Conservation (phyloP, 176 grass and related monocot species). For the Rhynchospora pubera region DNA sequence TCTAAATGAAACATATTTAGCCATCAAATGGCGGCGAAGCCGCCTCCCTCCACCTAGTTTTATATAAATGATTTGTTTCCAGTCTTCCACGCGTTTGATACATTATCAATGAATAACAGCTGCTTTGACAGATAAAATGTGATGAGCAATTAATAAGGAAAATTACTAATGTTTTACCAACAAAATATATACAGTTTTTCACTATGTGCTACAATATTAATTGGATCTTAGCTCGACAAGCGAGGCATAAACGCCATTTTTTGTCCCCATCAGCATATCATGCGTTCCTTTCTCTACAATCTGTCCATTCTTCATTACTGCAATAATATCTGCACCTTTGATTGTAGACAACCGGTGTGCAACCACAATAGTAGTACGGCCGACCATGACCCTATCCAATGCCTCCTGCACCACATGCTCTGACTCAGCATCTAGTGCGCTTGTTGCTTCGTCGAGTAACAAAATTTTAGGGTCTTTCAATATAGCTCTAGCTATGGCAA, state of each 20-base stretch:
- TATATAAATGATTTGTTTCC: no score
- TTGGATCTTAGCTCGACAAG: constrained; percentile 26
- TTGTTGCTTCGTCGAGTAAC: constrained; percentile 58
- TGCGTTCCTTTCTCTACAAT: constrained; percentile 37
- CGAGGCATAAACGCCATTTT: constrained; percentile 27
- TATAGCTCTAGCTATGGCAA: constrained; percentile 53
- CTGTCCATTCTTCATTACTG: constrained; percentile 29
- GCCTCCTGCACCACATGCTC: constrained; percentile 45
- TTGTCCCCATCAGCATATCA: constrained; percentile 19
- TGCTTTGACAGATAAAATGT: neutral
- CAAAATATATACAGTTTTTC: neutral
- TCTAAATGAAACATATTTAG: no score
- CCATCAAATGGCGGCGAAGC: no score
- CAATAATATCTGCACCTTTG: constrained; percentile 31
- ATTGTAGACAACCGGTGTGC: constrained; percentile 41
- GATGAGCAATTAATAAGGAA: neutral
- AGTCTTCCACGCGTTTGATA: no score
- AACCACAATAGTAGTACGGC: constrained; percentile 29
- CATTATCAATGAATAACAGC: neutral
- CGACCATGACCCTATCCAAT: constrained; percentile 27
- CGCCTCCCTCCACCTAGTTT: no score
- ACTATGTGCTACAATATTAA: neutral
- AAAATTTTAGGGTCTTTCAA: constrained; percentile 50
- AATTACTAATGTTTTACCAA: neutral
- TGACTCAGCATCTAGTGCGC: constrained; percentile 52